phyloP scores from a whole-genome alignment of 2,329 filamentous ascomycete species.

The Pseudogymnoascus sp. region DNA sequence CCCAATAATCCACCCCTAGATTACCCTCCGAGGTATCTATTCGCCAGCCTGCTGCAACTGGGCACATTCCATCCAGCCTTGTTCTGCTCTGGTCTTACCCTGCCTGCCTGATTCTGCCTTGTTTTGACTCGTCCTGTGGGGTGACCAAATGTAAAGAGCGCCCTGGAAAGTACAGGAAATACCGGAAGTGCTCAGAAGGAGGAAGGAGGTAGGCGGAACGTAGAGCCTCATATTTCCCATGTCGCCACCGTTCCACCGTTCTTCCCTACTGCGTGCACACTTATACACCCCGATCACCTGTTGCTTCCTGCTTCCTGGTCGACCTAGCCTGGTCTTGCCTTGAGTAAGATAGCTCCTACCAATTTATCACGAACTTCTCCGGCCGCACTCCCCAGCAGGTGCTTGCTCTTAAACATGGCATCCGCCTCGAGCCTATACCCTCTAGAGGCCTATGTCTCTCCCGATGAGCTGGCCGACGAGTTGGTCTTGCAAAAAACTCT shows the following conservation, averaged over 20 bases:
- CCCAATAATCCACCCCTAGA: conserved; percentile 1
- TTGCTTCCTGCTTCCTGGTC: background rate
- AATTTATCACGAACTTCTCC: background rate
- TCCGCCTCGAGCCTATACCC: background rate
- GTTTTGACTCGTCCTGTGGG: conserved; percentile 1
- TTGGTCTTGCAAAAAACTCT: conserved; percentile 27
- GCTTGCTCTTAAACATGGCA: conserved; percentile 2
- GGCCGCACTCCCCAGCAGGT: background rate
- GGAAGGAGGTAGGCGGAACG: background rate
- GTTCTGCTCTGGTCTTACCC: background rate
- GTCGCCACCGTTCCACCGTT: background rate
- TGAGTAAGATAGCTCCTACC: background rate
- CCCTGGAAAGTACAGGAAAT: background rate
- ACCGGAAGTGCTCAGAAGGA: background rate
- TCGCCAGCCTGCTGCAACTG: background rate
- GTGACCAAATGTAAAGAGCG: background rate
- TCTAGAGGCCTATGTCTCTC: conserved; percentile 10
- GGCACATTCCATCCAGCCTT: background rate
- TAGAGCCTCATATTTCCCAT: conserved; percentile 7
- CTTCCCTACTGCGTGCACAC: background rate
- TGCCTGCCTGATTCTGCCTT: conserved; percentile 2
- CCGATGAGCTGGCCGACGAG: conserved; percentile 11
- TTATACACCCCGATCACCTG: background rate
- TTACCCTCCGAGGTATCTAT: background rate
- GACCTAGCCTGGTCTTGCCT: background rate